Percentiles rank a stretch among this genome's conserved stretches.
phyloP scores from a whole-genome alignment of 805 yeast species.

The Zygosaccharomyces bailii region DNA sequence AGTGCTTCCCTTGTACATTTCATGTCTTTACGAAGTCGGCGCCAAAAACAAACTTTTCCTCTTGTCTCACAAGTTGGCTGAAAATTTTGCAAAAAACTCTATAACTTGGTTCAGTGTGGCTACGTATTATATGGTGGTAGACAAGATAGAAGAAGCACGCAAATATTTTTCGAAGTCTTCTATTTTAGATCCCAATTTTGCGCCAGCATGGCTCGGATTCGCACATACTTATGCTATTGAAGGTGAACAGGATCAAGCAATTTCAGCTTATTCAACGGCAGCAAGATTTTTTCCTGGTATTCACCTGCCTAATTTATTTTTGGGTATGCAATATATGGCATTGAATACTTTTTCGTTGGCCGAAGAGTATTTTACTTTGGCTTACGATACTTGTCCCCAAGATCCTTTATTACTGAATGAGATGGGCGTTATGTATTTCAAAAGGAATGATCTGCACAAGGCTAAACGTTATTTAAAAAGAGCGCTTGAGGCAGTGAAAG shows the following conservation, averaged over 20 bases:
- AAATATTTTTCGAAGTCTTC: constrained; percentile 87
- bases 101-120: constrained; percentile 93
- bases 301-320: constrained; percentile 80
- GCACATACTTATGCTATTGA: constrained; percentile 97
- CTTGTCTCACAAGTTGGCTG: constrained; percentile 81
- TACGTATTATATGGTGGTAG: constrained; percentile 74
- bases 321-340: constrained; percentile 95
- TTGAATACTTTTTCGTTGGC: constrained; percentile 80
- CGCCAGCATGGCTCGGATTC: constrained; percentile 97
- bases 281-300: constrained; percentile 87
- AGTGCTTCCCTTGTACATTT: constrained; percentile 71
- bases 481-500: constrained; percentile 67
- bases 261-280: constrained; percentile 94
- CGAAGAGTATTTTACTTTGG: constrained; percentile 75
- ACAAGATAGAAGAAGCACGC: constrained; percentile 76
- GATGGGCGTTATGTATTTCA: constrained; percentile 86
- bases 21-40: constrained; percentile 81
- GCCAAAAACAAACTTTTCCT: constrained; percentile 77
- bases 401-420: constrained; percentile 91
- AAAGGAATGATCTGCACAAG: constrained; percentile 58
- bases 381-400: constrained; percentile 71
- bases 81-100: constrained; percentile 72
- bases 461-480: constrained; percentile 70
- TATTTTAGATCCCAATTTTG: constrained; percentile 80
- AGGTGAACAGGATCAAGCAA: constrained; percentile 98